Base-by-base conservation (phyloP, 179 eudicot genomes). In the Silene vulgaris region DNA sequence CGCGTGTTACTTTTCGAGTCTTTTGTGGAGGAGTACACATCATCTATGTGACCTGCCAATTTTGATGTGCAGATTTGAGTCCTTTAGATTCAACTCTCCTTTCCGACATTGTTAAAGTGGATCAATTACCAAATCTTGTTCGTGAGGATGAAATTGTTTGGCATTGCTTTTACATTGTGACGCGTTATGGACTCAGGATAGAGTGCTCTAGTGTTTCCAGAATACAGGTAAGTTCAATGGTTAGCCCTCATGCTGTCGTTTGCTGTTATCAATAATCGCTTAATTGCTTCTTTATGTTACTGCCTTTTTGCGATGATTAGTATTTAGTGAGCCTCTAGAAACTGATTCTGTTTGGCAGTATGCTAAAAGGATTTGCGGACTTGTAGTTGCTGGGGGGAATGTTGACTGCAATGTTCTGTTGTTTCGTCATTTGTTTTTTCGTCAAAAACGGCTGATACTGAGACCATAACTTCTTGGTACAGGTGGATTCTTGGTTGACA, bases 21-120 rank as follows among this genome's bases (percentile, higher is more conserved):
- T 52, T 71, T 12, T 67, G 17, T 1, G 30, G 16, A 19, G 28
- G 61, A n/a, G 57, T 5, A 54, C 6, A n/a, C 40, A 30, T 43
- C 50, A 43, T 43, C 5, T 29, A n/a, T 30, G 3, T 14, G 17
- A 26, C 26, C 48, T 75, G 70, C 54, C 69, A 17, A 59, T 74
- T 28, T 74, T 63, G 52, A 60, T 83, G 85, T 90, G 89, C 90
- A 93, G 98, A 93, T 86, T 79, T 93, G 82, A 89, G 98, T 72
- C 97, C 98, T 26, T 96, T 87, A 81, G 98, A 94, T 77, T 89
- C 98, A 40, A 86, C 98, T 59, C 84, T 91, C 32, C 84, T 94
- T 8, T 74, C 90, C 70, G 98, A 94, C 84, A 81, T 94, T 67
- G 84, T 85, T 69, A 91, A 94, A 86, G 82, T 92, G 62, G 96